Base-by-base conservation (phyloP, 306 rosid genomes). In the Cicer bijugum region DNA sequence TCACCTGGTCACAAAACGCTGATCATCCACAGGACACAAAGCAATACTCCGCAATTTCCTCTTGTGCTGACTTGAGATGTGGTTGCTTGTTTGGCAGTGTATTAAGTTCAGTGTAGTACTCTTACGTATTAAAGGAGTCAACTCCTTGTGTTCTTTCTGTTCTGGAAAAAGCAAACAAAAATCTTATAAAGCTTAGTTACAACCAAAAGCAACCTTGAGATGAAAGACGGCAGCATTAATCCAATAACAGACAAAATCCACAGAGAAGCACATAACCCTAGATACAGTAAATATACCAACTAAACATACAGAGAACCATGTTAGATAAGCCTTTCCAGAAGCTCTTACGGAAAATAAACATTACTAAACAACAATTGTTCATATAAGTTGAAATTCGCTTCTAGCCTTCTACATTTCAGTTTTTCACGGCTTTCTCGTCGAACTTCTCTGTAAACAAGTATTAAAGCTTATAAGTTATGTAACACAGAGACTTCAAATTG, bases 51-150 rank as follows among this genome's bases (percentile, higher is more conserved):
- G 85, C 86, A 95, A 70, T 84, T 90, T 95, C 72, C 99, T 88
- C 88, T 90, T 95, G 80, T 95, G 99, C 77, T 91, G 93, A 86
- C 97, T 87, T 60, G 97, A 80, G 82, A 91, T 85, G 70, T 88
- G 90, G 71, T 40, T 86, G 91, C 85, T 87, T 61, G 91, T 48
- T 75, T 86, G 75, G 76, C 88, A 84, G 39, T 71, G 81, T 72
- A 88, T 69, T 67, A 67, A 58, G 75, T 80, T 71, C 37, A 87
- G 85, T 47, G 82, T 78, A 72, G 84, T 39, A 77, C 91, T 87
- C 52, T 76, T 82, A 4, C 92, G 81, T 58, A 91, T 68, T 80
- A 80, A 69, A 4, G 90, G 88, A 80, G 91, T 82, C 87, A 94
- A 87, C 66, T 94, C 96, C 77, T 72, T 82, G 79, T 91, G 95